Evolutionary conservation across 2,329 filamentous ascomycete species (phyloP), one percentile per base, ranked within the genome.

Genomic region (Colletotrichum ledebouriae): DNA sequence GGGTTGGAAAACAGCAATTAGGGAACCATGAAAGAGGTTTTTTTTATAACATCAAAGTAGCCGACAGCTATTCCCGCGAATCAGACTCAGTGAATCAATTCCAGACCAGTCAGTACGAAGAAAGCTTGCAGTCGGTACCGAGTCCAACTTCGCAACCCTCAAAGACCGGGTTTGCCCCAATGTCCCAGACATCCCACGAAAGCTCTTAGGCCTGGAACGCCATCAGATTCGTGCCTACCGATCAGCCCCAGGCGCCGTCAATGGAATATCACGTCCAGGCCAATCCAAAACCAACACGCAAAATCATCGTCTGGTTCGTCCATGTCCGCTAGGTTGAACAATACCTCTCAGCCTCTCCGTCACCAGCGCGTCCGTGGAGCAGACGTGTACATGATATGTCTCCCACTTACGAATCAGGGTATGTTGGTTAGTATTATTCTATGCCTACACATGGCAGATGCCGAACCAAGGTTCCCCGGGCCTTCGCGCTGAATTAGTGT

Each of bases 161-260:
- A 22, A 33, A 17, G 33, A 22, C 52, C 39, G 60, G 29, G 1
- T 6, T 29, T 39, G n/a, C 39, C 47, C 34, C 60, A 67, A 42
- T 47, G 33, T 56, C 50, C 44, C 50, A 67, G 44, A 50, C 49
- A 63, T 57, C 12, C 52, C 59, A 17, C 37, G 46, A 42, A 7
- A 29, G 13, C 13, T 17, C 4, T 10, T 33, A 11, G 55, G 53
- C 59, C 60, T 68, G 60, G 65, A 68, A 44, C 41, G 55, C 41
- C 13, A 22, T 53, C 53, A 49, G 55, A 20, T 41, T 34, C 13
- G 52, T 4, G 5, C 29, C 53, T 53, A 59, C 53, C 25, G 39
- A 59, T 55, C 64, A 67, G 53, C 64, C 53, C 29, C 64, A 59
- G 29, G 37, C 39, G 44, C 64, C 47, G 37, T 37, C 42, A 41